Evolutionary conservation across 2,329 filamentous ascomycete genomes (phyloP), one percentile per base, ranked within the genome.

Genomic region (Colletotrichum falcatum): DNA sequence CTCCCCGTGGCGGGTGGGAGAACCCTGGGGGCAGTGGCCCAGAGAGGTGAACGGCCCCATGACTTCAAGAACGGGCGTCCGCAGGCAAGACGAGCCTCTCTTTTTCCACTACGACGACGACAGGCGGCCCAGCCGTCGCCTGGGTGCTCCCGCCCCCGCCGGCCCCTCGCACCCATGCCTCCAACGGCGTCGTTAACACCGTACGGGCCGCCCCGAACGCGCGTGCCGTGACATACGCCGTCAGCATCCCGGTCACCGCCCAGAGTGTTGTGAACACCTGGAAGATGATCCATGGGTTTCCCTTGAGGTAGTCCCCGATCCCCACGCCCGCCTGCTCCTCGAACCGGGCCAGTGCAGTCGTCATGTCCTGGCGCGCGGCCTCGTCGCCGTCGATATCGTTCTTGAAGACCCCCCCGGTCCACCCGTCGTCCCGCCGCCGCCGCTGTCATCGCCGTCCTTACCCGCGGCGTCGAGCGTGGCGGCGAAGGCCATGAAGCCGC

Each of bases 101-200:
- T 35, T 56, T 66, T 20, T 70, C 62, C n/a, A 23, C 44, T 4
- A 61, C 42, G 1, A 55, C 8, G 1, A 56, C 55, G 2, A 28
- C 62, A 9, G 30, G 30, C 5, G 62, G 16, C 3, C 11, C 53
- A 5, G 14, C 37, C 14, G 35, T n/a, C 5, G n/a, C 9, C 4
- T 20, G 48, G 11, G 0, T 7, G 7, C 30, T n/a, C 26, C 49
- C 42, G 51, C 23, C 44, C 4, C 37, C 30, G 23, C 42, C 42
- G 3, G 5, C 16, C 5, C 16, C 18, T 42, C 63, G 44, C 11
- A 56, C 30, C 66, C 66, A 61, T 26, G 55, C 56, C 49, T 70
- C 66, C 5, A 66, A 39, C 16, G 66, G 66, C 48, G 66, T 66
- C 62, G 63, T 70, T 56, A 70, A 18, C 39, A 70, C 66, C 56